These are phyloP conservation scores for Hemerocallis citrina DNA, from an alignment of 106 monocot genomes.

Conservation along the genomic window DNA sequence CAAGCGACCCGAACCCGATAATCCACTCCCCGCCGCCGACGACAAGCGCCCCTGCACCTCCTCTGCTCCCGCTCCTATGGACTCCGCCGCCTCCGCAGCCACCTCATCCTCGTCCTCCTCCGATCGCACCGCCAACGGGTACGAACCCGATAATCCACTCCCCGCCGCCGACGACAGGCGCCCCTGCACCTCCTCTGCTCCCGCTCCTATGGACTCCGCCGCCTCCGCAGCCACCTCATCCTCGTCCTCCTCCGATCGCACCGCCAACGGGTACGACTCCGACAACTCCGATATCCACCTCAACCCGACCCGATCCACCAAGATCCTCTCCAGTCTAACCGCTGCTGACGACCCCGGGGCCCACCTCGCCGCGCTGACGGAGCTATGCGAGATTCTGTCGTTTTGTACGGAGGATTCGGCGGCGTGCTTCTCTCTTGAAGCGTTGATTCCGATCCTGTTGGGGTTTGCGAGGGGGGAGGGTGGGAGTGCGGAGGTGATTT, in stretches of 20 bases:
- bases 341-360: conserved; percentile 5
- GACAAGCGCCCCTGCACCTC: conserved; percentile 40
- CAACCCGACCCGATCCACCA: background rate
- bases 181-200: too few relatives aligned
- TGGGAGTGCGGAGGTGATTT: conserved; percentile 46
- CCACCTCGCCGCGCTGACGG: conserved; percentile 32
- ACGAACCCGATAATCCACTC: conserved; percentile 5
- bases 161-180: background rate
- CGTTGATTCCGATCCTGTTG: conserved; percentile 32
- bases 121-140: too few relatives aligned
- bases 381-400: conserved; percentile 59
- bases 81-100: too few relatives aligned
- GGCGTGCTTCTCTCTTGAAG: conserved; percentile 19
- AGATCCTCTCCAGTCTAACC: conserved; percentile 18
- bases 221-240: conserved; percentile 25
- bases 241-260: background rate
- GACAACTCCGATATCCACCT: conserved; percentile 15
- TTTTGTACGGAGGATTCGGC: conserved; percentile 52
- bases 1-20: conserved; percentile 27
- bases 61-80: conserved; percentile 12
- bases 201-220: conserved; percentile 13
- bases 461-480: conserved; percentile 35
- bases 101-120: too few relatives aligned
- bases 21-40: conserved; percentile 20
- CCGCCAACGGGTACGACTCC: conserved; percentile 26